Base-by-base conservation (phyloP, 192 early-diverging fungal genomes). In the Linnemannia hyalina region DNA sequence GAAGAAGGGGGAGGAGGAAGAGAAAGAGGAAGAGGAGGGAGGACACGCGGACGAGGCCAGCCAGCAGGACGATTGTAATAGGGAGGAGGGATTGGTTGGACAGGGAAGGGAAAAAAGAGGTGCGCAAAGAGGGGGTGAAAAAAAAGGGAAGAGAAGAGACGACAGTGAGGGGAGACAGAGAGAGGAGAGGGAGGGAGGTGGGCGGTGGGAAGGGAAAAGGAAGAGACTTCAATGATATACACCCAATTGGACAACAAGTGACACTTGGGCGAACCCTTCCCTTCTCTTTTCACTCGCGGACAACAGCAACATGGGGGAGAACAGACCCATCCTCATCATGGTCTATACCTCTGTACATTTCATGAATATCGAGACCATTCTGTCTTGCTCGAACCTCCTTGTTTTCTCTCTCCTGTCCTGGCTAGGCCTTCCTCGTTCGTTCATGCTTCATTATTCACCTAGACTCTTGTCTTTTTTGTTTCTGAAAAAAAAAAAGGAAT, bases 371-470 rank as follows among this genome's bases (percentile, higher is more conserved):
- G 0, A 6, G n/a, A 46, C 44, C 40, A 73, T 73, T 73, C 71
- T 26, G 46, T 49, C 44, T 73, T 73, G 44, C 40, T 46, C 71
- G 26, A 73, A 49, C 71, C 71, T 73, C 71, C 71, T 73, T 73
- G 44, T 49, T 73, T 73, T 41, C n/a, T 0, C n/a, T 18, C 4
- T 68, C 60, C 29, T 65, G 60, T 65, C 29, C 60, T 32, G 11
- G 60, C 29, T 29, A 65, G 60, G 11, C 29, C 26, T 65, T 57
- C 55, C 10, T 26, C 60, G 11, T 15, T 7, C 16, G 18, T 73
- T 41, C 42, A 44, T 40, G 42, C 10, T 44, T 72, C 1, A 10
- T 44, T 23, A 15, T 73, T 16, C 71, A 16, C 40, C 16, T 18
- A 6, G 22, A 44, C 16, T 23, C 40, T 40, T 4, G 3, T 8